Evolutionary conservation across 2,329 filamentous ascomycete species (phyloP).

Genomic region (Talaromyces sp.): DNA sequence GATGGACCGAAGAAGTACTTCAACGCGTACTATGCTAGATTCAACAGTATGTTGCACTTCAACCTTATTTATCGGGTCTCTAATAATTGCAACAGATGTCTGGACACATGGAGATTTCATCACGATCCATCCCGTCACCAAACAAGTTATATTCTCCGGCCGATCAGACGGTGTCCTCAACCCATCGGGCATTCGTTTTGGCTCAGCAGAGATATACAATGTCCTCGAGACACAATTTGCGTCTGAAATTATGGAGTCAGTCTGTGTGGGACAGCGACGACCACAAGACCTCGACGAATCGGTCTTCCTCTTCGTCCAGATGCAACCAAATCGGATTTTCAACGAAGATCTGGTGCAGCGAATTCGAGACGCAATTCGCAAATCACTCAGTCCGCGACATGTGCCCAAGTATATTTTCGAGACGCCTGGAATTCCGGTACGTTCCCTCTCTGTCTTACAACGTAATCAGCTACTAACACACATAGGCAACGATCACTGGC

Average conservation of each 20-base stretch:
- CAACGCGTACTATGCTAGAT: slow-evolving; percentile 56
- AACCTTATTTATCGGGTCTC: neutral
- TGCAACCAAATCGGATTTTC: slow-evolving; percentile 58
- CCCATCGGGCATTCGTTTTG: slow-evolving; percentile 74
- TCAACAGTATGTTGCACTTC: slow-evolving; percentile 38
- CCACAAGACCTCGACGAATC: slow-evolving; percentile 46
- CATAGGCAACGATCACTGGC: slow-evolving; percentile 71
- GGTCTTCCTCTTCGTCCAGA: slow-evolving; percentile 58
- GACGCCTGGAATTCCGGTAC: slow-evolving; percentile 74
- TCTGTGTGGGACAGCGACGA: slow-evolving; percentile 75
- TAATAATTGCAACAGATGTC: slow-evolving; percentile 43
- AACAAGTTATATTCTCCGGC: slow-evolving; percentile 43
- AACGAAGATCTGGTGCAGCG: slow-evolving; percentile 53
- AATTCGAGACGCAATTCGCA: slow-evolving; percentile 63
- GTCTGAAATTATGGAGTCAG: slow-evolving; percentile 62
- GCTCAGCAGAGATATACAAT: slow-evolving; percentile 74
- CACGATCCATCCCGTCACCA: slow-evolving; percentile 64
- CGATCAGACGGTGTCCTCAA: slow-evolving; percentile 71
- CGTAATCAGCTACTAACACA: neutral
- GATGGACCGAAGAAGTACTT: slow-evolving; percentile 55
- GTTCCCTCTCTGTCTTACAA: slow-evolving; percentile 30
- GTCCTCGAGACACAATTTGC: slow-evolving; percentile 61
- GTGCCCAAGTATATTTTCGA: slow-evolving; percentile 76
- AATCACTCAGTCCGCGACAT: slow-evolving; percentile 67
- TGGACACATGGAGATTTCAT: slow-evolving; percentile 86